Conservation (phyloP, 1,284 basidiomycete genomes). For the Neolentinus lepideus region DNA sequence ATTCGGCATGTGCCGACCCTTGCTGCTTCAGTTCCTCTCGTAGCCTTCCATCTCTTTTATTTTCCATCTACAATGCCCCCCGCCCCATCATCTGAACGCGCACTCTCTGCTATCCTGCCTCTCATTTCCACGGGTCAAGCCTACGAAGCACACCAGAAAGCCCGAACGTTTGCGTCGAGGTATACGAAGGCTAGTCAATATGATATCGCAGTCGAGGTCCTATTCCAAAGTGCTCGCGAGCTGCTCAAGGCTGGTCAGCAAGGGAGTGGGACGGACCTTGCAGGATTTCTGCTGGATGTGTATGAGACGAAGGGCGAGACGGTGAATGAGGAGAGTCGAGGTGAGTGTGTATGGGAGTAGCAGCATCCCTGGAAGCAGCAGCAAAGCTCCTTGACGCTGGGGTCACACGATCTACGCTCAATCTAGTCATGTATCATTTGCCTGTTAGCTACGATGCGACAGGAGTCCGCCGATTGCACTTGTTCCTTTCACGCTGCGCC, state of each 20-base stretch:
- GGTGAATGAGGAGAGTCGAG: constrained; percentile 71
- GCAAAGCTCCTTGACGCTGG: too few species aligned
- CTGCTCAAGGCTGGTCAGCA: constrained; percentile 80
- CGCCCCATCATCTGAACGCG: constrained; percentile 43
- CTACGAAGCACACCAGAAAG: constrained; percentile 93
- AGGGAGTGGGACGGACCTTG: constrained; percentile 85
- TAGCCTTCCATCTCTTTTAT: too few species aligned
- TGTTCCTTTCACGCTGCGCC: too few species aligned
- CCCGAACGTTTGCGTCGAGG: constrained; percentile 86
- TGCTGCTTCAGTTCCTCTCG: too few species aligned
- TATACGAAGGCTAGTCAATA: constrained; percentile 75
- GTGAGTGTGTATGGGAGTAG: constrained; percentile 32
- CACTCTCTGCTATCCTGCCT: constrained; percentile 71
- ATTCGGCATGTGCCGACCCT: too few species aligned
- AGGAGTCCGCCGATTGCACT: too few species aligned
- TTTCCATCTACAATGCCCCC: not conserved
- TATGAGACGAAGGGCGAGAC: constrained; percentile 66
- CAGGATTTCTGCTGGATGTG: constrained; percentile 71
- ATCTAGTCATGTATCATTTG: too few species aligned
- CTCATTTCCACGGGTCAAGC: constrained; percentile 62
- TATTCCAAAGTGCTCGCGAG: constrained; percentile 80
- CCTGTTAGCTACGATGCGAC: too few species aligned
- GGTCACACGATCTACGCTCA: too few species aligned
- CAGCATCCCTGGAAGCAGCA: too few species aligned
- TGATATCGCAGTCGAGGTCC: constrained; percentile 80